Percentiles rank a stretch among this genome's conserved stretches.
Evolutionary conservation across 2,329 filamentous ascomycete species (phyloP).

Genomic region (Fusarium abutilonis): DNA sequence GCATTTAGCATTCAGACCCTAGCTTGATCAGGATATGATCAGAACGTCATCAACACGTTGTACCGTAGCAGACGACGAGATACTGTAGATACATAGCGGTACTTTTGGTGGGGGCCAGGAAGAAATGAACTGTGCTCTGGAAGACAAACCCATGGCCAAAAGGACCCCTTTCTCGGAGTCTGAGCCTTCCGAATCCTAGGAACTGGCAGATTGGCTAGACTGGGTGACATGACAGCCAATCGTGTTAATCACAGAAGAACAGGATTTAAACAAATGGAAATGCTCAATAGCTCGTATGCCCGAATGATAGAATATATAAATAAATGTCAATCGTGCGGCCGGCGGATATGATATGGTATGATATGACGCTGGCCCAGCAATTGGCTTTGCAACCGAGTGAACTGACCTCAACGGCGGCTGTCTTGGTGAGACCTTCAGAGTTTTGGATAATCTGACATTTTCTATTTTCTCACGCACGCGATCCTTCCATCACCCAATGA

Average conservation of each 20-base stretch:
- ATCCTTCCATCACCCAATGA: not conserved
- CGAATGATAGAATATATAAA: not conserved
- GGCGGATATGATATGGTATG: slow-evolving; percentile 16
- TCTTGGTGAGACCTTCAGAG: slow-evolving; percentile 1
- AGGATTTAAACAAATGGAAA: slow-evolving; percentile 5
- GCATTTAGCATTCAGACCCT: slow-evolving; percentile 15
- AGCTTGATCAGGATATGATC: slow-evolving; percentile 34
- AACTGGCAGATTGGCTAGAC: not conserved
- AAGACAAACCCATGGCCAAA: slow-evolving; percentile 17
- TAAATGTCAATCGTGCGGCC: slow-evolving; percentile 4
- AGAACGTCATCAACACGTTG: slow-evolving; percentile 25
- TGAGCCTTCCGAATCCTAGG: slow-evolving; percentile 11
- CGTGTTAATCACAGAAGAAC: not conserved
- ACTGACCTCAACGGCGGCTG: slow-evolving; percentile 25
- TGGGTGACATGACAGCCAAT: slow-evolving; percentile 1
- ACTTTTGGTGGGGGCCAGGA: slow-evolving; percentile 26
- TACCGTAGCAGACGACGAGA: not conserved
- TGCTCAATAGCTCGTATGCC: slow-evolving; percentile 5
- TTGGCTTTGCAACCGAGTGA: slow-evolving; percentile 22
- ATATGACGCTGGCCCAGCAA: slow-evolving; percentile 22
- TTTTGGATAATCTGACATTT: slow-evolving; percentile 2
- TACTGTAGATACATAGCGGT: slow-evolving; percentile 10
- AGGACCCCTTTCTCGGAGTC: slow-evolving; percentile 21
- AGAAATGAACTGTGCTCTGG: slow-evolving; percentile 39
- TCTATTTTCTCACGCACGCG: not conserved